Conservation (phyloP, 2,329 filamentous ascomycete species). For the Sarocladium strictum region DNA sequence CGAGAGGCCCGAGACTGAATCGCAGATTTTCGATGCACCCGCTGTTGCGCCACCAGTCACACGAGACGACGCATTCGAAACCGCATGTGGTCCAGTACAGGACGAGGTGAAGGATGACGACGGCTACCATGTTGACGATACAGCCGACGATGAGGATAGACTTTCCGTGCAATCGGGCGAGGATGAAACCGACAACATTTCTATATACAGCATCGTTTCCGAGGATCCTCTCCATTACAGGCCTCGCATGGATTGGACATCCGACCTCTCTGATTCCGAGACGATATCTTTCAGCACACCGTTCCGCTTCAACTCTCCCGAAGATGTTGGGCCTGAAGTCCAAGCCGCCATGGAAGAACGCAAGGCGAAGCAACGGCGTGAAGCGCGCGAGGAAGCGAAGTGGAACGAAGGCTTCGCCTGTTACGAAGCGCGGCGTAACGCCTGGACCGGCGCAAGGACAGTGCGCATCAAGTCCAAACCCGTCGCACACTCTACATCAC, state of each 20-base stretch:
- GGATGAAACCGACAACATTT: constrained; percentile 40
- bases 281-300: constrained; percentile 17
- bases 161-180: constrained; percentile 22
- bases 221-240: constrained; percentile 47
- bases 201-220: constrained; percentile 51
- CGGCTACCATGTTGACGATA: constrained; percentile 26
- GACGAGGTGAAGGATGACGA: constrained; percentile 29
- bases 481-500: constrained; percentile 32
- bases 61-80: neutral
- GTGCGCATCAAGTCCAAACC: constrained; percentile 48
- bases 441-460: constrained; percentile 74
- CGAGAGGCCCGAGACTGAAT: neutral
- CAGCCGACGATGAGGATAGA: constrained; percentile 32
- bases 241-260: constrained; percentile 49
- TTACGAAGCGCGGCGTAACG: constrained; percentile 70
- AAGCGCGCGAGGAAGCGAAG: constrained; percentile 55
- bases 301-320: constrained; percentile 22
- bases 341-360: constrained; percentile 30
- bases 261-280: constrained; percentile 44
- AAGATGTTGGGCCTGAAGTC: constrained; percentile 37
- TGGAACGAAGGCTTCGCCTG: constrained; percentile 82
- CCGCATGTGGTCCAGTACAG: constrained; percentile 13
- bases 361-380: constrained; percentile 50
- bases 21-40: constrained; percentile 6
- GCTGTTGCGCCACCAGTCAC: neutral